A percentile compares a stretch with the other conserved stretches of the same genome.
phyloP scores from a whole-genome alignment of 1,284 basidiomycete genomes.

The Ustilago trichophora region DNA sequence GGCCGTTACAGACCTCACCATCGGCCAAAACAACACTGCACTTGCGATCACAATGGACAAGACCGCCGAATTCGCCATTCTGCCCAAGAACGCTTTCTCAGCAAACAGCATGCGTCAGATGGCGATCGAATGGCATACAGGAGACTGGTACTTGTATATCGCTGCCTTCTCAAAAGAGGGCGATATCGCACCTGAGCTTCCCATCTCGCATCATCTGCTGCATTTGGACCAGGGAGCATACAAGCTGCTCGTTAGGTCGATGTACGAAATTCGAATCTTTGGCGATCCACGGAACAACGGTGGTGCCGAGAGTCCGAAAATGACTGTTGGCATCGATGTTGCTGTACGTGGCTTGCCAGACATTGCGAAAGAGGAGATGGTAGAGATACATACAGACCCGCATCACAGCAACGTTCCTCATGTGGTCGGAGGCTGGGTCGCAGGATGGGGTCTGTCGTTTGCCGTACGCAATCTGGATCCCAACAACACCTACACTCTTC shows the following conservation, averaged over 20 bases:
- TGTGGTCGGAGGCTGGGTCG: constrained; percentile 43
- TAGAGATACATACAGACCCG: constrained; percentile 17
- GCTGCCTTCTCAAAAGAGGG: constrained; percentile 17
- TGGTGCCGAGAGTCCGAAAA: constrained; percentile 17
- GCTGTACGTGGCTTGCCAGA: constrained; percentile 6
- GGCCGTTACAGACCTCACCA: constrained; percentile 20
- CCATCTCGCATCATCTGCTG: constrained; percentile 32
- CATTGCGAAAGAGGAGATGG: not conserved
- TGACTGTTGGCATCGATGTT: constrained; percentile 34
- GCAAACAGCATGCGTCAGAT: not conserved
- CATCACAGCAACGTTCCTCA: constrained; percentile 40
- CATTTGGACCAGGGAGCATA: constrained; percentile 28
- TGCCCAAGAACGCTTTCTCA: not conserved
- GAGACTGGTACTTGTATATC: constrained; percentile 53
- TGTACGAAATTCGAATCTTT: constrained; percentile 52
- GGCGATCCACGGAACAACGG: constrained; percentile 32
- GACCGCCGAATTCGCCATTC: constrained; percentile 40
- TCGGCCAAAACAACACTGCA: constrained; percentile 16
- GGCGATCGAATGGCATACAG: constrained; percentile 41
- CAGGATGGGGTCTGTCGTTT: constrained; percentile 33
- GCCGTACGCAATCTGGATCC: constrained; percentile 23
- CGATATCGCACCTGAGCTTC: not conserved
- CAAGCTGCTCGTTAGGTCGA: constrained; percentile 27
- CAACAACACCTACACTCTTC: not conserved
- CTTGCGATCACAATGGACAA: constrained; percentile 33